A percentile compares a stretch with the other conserved stretches of the same genome.
These are phyloP conservation scores for Cucurbita maxima DNA, from an alignment of 306 rosid genomes.

Conservation along the genomic window DNA sequence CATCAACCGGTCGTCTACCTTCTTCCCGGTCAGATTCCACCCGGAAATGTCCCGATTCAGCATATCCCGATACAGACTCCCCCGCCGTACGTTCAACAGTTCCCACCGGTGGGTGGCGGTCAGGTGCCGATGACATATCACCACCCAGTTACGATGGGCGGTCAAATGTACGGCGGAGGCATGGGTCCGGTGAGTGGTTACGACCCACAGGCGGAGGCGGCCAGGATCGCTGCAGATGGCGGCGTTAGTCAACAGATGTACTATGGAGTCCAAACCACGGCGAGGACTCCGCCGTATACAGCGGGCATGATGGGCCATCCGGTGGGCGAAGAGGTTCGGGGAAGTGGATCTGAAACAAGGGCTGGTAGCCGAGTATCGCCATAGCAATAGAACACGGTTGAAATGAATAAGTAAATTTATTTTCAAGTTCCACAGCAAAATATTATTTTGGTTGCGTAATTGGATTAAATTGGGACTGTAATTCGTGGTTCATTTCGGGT, in stretches of 20 bases:
- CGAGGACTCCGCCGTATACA: constrained; percentile 12
- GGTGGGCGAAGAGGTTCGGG: constrained; percentile 26
- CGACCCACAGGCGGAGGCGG: constrained; percentile 29
- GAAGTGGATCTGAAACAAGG: constrained; percentile 27
- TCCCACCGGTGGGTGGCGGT: constrained; percentile 18
- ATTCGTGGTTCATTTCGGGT: not conserved
- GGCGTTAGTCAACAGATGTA: constrained; percentile 33
- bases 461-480: not conserved
- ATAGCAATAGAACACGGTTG: not conserved
- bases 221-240: constrained; percentile 21
- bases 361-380: constrained; percentile 38
- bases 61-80: constrained; percentile 24
- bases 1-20: constrained; percentile 34
- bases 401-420: not conserved
- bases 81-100: constrained; percentile 30
- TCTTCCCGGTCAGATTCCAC: constrained; percentile 21
- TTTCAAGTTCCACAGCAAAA: not conserved
- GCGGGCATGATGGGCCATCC: constrained; percentile 29
- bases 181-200: constrained; percentile 20
- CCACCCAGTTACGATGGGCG: constrained; percentile 26
- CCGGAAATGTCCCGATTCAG: constrained; percentile 19
- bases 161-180: constrained; percentile 39
- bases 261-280: constrained; percentile 30
- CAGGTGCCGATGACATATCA: constrained; percentile 48
- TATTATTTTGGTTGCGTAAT: not conserved